Percentiles rank a stretch among this genome's conserved stretches.
These are phyloP conservation scores for Solanum acaule DNA, from an alignment of 257 asterid species.

Conservation along the genomic window DNA sequence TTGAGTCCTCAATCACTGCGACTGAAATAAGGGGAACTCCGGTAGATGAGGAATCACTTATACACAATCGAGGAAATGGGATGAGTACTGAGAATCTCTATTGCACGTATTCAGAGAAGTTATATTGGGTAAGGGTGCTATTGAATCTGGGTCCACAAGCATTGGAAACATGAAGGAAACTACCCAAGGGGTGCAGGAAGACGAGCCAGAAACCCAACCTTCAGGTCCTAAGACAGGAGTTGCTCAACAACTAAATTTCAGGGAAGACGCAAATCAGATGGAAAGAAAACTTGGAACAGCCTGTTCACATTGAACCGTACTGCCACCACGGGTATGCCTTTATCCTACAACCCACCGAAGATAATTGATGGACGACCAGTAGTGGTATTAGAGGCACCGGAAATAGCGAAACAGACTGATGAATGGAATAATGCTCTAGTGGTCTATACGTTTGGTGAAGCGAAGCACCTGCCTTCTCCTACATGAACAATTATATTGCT, in stretches of 20 bases:
- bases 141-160: neutral
- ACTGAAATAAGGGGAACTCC: neutral
- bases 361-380: neutral
- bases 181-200: neutral
- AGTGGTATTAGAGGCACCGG: neutral
- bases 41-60: neutral
- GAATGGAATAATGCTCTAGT: too few species aligned
- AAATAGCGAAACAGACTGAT: neutral
- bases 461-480: neutral
- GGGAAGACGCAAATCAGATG: neutral
- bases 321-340: neutral
- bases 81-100: neutral
- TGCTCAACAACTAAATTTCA: neutral
- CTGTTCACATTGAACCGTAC: neutral
- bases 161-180: neutral
- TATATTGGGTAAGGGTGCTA: neutral
- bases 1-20: neutral
- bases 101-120: neutral
- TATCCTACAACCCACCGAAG: neutral
- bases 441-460: neutral
- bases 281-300: neutral
- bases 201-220: neutral
- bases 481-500: neutral
- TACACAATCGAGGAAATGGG: neutral
- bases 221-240: neutral